A percentile compares a stretch with the other conserved stretches of the same genome.
These are phyloP conservation scores for Aspergillus calidoustus DNA, from an alignment of 2,329 filamentous ascomycete species.

Conservation along the genomic window DNA sequence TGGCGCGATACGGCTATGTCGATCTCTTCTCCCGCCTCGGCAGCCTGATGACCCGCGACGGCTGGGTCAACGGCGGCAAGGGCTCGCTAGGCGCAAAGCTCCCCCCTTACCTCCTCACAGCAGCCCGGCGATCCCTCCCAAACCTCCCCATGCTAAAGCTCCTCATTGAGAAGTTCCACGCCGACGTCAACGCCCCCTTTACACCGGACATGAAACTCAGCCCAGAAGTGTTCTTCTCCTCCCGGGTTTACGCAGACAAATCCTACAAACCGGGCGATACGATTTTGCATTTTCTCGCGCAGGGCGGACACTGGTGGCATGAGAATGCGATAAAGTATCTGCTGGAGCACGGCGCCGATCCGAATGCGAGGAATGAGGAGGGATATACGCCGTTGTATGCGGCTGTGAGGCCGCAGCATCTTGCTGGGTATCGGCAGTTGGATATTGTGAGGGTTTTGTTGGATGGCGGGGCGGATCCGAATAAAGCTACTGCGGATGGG, in stretches of 20 bases:
- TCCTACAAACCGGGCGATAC: constrained; percentile 24
- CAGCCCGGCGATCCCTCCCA: constrained; percentile 19
- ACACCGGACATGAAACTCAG: constrained; percentile 7
- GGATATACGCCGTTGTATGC: constrained; percentile 22
- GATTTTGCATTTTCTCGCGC: constrained; percentile 24
- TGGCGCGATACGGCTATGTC: constrained; percentile 25
- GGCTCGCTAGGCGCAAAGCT: not conserved
- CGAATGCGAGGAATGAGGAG: constrained; percentile 17
- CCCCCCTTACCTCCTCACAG: constrained; percentile 22
- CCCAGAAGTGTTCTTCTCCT: constrained; percentile 19
- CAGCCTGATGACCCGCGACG: not conserved
- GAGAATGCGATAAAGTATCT: constrained; percentile 21
- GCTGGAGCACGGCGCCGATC: constrained; percentile 23
- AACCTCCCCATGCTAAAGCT: constrained; percentile 26
- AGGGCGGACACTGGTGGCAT: constrained; percentile 28
- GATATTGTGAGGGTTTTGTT: constrained; percentile 20
- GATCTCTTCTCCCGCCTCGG: constrained; percentile 24
- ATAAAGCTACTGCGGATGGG: constrained; percentile 14
- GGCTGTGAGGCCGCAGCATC: constrained; percentile 5
- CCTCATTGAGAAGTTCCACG: constrained; percentile 24
- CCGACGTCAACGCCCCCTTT: constrained; percentile 23
- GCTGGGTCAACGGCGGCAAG: constrained; percentile 25
- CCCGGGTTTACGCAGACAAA: constrained; percentile 6
- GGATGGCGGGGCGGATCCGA: constrained; percentile 25
- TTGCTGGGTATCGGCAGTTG: constrained; percentile 20